phyloP scores from a whole-genome alignment of 2,329 filamentous ascomycete genomes.

The Hypoxylon sp. region DNA sequence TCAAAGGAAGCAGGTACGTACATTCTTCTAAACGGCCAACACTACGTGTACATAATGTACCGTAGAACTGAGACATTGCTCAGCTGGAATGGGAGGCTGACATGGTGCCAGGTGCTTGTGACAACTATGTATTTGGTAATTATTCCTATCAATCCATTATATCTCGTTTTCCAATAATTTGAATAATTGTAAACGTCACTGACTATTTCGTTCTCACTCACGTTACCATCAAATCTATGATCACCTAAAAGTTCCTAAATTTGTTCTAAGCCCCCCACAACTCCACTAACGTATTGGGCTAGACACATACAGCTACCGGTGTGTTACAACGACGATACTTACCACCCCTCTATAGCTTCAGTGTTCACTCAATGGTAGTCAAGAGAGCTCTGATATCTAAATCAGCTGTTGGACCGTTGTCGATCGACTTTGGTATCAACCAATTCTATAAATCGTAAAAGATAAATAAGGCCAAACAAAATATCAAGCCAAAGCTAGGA shows the following conservation, averaged over 20 bases:
- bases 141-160: constrained; percentile 5
- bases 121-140: background rate
- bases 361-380: background rate
- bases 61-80: constrained; percentile 20
- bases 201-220: constrained; percentile 16
- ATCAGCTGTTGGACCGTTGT: background rate
- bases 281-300: constrained; percentile 20
- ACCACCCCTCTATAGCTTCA: background rate
- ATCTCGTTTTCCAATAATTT: constrained; percentile 4
- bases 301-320: background rate
- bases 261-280: constrained; percentile 18
- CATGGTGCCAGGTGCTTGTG: constrained; percentile 17
- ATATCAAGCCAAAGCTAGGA: constrained; percentile 2
- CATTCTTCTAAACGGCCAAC: background rate
- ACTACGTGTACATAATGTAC: too few species aligned
- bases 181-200: constrained; percentile 6
- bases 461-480: constrained; percentile 2
- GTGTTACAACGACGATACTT: background rate
- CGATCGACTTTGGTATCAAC: background rate
- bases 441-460: constrained; percentile 3
- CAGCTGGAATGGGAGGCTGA: constrained; percentile 19
- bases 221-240: constrained; percentile 12
- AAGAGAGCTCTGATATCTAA: background rate
- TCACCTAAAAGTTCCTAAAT: constrained; percentile 5
- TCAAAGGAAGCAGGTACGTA: constrained; percentile 3